Conservation (phyloP, 352 stramenopile genomes). For the Phytopythium montanum region DNA sequence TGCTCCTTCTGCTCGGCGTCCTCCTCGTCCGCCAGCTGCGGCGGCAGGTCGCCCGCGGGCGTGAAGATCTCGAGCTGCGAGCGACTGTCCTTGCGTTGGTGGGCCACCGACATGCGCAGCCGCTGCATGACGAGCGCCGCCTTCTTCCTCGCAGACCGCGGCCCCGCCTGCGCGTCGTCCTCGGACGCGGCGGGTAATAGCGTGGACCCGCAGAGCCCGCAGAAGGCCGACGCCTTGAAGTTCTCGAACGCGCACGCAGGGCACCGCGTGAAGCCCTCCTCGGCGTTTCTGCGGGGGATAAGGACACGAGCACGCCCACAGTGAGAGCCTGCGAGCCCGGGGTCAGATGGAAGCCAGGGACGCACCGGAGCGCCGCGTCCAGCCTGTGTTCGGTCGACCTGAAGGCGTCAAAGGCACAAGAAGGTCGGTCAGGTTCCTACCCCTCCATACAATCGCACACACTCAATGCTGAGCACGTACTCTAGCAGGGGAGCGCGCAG, state of each 20-base stretch:
- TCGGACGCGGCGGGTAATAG: too few relatives aligned
- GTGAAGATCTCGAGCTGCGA: too few relatives aligned
- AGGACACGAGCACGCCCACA: neutral
- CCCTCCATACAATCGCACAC: too few relatives aligned
- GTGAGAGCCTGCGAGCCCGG: neutral
- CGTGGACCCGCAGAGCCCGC: slow-evolving; percentile 36
- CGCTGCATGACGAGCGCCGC: too few relatives aligned
- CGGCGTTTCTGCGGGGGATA: slow-evolving; percentile 23
- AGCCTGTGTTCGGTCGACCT: slow-evolving; percentile 50
- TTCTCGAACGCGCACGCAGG: slow-evolving; percentile 52
- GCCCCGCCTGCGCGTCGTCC: neutral
- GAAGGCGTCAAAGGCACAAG: too few relatives aligned
- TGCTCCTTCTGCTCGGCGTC: neutral
- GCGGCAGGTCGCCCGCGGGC: too few relatives aligned
- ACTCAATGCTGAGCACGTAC: too few relatives aligned
- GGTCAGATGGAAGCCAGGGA: neutral
- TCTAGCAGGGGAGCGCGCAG: too few relatives aligned
- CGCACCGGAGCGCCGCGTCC: slow-evolving; percentile 33
- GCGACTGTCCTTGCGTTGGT: too few relatives aligned
- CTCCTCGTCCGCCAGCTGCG: neutral
- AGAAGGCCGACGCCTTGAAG: slow-evolving; percentile 50
- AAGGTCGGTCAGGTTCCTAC: too few relatives aligned
- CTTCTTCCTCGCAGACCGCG: too few relatives aligned
- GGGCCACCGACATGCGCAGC: too few relatives aligned
- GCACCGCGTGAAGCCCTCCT: slow-evolving; percentile 42